phyloP scores from a whole-genome alignment of 2,329 filamentous ascomycete genomes.

The Coniochaeta ligniaria region DNA sequence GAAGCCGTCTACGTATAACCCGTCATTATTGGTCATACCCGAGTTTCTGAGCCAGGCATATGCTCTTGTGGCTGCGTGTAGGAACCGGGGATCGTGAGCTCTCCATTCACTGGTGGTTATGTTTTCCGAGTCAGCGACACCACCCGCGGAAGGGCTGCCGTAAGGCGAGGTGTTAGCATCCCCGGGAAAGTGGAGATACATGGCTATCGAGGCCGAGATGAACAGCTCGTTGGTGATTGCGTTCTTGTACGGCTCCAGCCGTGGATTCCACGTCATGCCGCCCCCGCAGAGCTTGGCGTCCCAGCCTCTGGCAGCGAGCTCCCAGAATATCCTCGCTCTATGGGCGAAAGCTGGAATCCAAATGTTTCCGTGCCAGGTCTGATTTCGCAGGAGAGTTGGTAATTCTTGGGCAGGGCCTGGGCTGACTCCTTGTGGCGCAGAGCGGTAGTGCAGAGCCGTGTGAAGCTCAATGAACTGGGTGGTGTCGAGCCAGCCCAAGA shows the following conservation, averaged over 20 bases:
- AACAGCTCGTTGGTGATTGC: slow-evolving; percentile 92
- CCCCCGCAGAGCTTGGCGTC: slow-evolving; percentile 73
- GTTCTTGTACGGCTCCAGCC: slow-evolving; percentile 81
- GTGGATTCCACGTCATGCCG: slow-evolving; percentile 87
- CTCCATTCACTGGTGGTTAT: slow-evolving; percentile 22
- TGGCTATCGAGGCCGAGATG: slow-evolving; percentile 74
- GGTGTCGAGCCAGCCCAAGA: slow-evolving; percentile 81
- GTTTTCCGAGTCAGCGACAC: slow-evolving; percentile 18
- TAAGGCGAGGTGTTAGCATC: slow-evolving; percentile 70
- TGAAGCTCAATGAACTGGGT: slow-evolving; percentile 72
- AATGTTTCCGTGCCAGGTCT: slow-evolving; percentile 67
- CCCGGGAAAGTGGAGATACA: slow-evolving; percentile 86
- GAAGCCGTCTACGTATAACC: slow-evolving; percentile 81
- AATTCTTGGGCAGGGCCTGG: slow-evolving; percentile 5
- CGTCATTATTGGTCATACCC: slow-evolving; percentile 71
- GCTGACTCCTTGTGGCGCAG: not conserved
- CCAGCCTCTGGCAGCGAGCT: slow-evolving; percentile 73
- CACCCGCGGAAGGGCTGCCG: slow-evolving; percentile 1
- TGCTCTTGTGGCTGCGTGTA: slow-evolving; percentile 66
- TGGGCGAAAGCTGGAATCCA: slow-evolving; percentile 76
- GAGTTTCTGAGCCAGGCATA: slow-evolving; percentile 75
- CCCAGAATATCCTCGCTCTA: slow-evolving; percentile 78
- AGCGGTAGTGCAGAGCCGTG: slow-evolving; percentile 51
- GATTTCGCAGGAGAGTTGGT: slow-evolving; percentile 26
- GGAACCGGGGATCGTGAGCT: slow-evolving; percentile 52